A percentile compares a stretch with the other conserved stretches of the same genome.
These are phyloP conservation scores for Nepenthes mirabilis DNA, from an alignment of 148 eudicot genomes.

Conservation along the genomic window DNA sequence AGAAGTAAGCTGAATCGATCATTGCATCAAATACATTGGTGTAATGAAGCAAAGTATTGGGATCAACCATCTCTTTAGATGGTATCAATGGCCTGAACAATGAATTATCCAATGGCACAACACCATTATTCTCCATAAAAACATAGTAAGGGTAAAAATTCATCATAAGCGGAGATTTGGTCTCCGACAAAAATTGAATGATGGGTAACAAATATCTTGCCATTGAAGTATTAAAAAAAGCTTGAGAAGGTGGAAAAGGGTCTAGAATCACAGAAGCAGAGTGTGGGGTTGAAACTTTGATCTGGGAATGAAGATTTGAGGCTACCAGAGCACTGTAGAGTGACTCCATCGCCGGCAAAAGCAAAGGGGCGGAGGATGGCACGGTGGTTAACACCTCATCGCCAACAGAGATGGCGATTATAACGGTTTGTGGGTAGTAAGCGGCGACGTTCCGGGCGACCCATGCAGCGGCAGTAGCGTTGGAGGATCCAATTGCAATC, in stretches of 20 bases:
- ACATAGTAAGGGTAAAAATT: constrained; percentile 90
- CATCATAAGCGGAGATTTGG: constrained; percentile 78
- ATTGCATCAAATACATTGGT: constrained; percentile 87
- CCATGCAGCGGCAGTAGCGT: constrained; percentile 81
- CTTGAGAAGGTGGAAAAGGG: constrained; percentile 94
- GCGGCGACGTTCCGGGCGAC: constrained; percentile 55
- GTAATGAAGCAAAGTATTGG: constrained; percentile 82
- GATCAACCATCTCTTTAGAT: constrained; percentile 93
- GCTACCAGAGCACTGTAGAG: constrained; percentile 71
- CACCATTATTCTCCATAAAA: constrained; percentile 88
- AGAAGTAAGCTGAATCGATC: constrained; percentile 75
- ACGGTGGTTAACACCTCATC: constrained; percentile 75
- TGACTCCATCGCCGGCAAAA: constrained; percentile 68
- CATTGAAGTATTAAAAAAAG: constrained; percentile 66
- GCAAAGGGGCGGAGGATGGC: constrained; percentile 56
- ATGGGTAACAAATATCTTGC: constrained; percentile 37
- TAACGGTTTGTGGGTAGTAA: constrained; percentile 54
- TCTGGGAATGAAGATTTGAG: constrained; percentile 39
- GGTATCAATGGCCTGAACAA: constrained; percentile 88
- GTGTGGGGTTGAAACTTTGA: constrained; percentile 76
- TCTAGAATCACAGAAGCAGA: constrained; percentile 66
- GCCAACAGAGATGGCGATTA: constrained; percentile 73
- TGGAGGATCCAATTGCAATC: constrained; percentile 70
- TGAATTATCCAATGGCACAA: constrained; percentile 75
- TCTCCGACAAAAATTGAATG: constrained; percentile 59